Base-by-base conservation (phyloP, 495 filamentous ascomycete genomes). In the Daldinia grandis region DNA sequence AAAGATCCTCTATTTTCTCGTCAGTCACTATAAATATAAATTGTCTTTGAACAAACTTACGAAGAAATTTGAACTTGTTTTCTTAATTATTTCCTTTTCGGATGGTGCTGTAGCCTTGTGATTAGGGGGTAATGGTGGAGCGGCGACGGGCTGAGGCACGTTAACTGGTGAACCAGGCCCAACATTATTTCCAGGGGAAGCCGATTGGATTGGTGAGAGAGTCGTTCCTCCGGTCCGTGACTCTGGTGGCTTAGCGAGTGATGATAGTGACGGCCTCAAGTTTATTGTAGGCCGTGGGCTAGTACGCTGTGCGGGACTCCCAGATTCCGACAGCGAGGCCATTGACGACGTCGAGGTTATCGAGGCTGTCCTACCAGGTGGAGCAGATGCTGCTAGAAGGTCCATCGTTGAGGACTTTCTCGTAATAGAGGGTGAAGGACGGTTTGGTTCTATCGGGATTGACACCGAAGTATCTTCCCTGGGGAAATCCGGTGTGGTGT, bases 1-100 rank as follows among this genome's bases (percentile, higher is more conserved):
- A 58, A 84, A 85, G 30, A 85, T 84, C 49, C 83, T 79, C 83
- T 85, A n/a, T 19, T 25, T 8, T 17, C 15, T 5, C 19, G 55
- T 74, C 44, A 76, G 71, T 17, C 44, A 76, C 69, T 17, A 69
- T 54, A 10, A 30, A 27, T 37, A 4, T 6, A 15, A 49, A 8
- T 5, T 54, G 14, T 0, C 35, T 15, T 24, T n/a, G 17, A 56
- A 42, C 3, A 2, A 5, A 53, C 75, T 76, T 50, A 80, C 79
- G 6, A 76, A 21, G 27, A 81, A 83, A 44, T 81, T 77, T 10
- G 71, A 79, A n/a, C 78, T 50, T 7, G 71, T 72, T 54, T 74
- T 77, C 62, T 77, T 78, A 6, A 73, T 56, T 24, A 74, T 62
- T 7, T 55, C 57, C 0, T 62, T 69, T 31, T 70, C 70, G n/a